phyloP scores from a whole-genome alignment of 805 yeast genomes.

The Wickerhamiella parazyma region DNA sequence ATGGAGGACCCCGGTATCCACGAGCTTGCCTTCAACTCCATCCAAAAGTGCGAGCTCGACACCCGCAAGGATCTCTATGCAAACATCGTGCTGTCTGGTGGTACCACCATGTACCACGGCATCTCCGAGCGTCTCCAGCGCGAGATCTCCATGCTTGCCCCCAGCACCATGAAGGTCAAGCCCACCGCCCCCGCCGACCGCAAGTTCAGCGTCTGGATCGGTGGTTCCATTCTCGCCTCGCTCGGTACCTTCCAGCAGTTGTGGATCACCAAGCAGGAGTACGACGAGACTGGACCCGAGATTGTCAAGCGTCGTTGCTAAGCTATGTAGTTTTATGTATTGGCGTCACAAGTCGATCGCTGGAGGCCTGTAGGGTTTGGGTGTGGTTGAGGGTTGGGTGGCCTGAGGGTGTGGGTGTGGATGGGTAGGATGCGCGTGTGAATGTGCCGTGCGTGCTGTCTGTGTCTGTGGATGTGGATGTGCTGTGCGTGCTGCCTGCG shows the following conservation, averaged over 20 bases:
- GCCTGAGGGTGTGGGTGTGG: too few species aligned
- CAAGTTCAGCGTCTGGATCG: constrained; percentile 99
- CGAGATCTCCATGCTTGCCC: constrained; percentile 99
- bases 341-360: not conserved
- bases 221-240: constrained; percentile 98
- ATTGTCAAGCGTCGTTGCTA: constrained; percentile 95
- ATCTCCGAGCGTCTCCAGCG: constrained; percentile 99
- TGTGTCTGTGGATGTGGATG: not conserved
- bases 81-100: constrained; percentile 99
- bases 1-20: constrained; percentile 98
- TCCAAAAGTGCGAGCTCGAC: constrained; percentile 98
- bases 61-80: constrained; percentile 98
- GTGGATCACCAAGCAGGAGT: constrained; percentile 99
- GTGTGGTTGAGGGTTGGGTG: too few species aligned
- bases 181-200: constrained; percentile 99
- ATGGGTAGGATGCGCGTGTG: not conserved
- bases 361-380: not conserved
- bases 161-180: constrained; percentile 99
- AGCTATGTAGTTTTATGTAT: constrained; percentile 30
- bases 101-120: constrained; percentile 99
- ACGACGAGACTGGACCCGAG: constrained; percentile 99
- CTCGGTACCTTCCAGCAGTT: constrained; percentile 99
- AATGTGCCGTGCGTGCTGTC: not conserved
- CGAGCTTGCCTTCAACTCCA: constrained; percentile 89
- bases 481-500: not conserved